phyloP scores from a whole-genome alignment of 441 rosid genomes.

The Jatropha multifida region DNA sequence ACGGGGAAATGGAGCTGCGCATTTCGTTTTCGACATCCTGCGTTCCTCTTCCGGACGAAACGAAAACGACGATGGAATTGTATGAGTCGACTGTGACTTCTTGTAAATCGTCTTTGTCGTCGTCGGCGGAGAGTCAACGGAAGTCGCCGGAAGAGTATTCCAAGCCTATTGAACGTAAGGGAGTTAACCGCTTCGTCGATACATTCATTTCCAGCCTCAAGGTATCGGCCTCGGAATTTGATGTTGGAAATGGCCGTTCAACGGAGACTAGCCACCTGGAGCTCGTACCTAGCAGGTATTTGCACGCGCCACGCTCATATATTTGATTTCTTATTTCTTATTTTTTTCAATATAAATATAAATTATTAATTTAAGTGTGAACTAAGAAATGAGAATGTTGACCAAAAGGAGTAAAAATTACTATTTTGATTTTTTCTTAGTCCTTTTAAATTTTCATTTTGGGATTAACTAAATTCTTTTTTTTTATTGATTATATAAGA shows the following conservation, averaged over 20 bases:
- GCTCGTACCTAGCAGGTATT: conserved; percentile 17
- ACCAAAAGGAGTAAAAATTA: neutral
- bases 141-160: neutral
- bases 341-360: neutral
- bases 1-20: conserved; percentile 22
- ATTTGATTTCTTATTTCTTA: neutral
- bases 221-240: neutral
- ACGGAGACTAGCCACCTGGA: neutral
- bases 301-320: too few relatives aligned
- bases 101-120: conserved; percentile 1
- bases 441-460: neutral
- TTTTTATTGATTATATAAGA: too few relatives aligned
- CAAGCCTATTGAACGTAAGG: conserved; percentile 13
- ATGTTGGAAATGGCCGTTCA: neutral
- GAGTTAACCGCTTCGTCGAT: conserved; percentile 6
- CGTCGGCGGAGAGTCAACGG: conserved; percentile 19
- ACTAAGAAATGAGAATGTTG: neutral
- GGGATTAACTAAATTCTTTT: neutral
- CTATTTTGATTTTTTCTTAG: neutral
- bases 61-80: neutral
- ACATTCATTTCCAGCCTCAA: conserved; percentile 11
- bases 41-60: neutral
- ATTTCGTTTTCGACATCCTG: conserved; percentile 33
- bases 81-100: neutral
- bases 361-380: neutral